phyloP scores from a whole-genome alignment of 441 rosid genomes.

The Corymbia calophylla region DNA sequence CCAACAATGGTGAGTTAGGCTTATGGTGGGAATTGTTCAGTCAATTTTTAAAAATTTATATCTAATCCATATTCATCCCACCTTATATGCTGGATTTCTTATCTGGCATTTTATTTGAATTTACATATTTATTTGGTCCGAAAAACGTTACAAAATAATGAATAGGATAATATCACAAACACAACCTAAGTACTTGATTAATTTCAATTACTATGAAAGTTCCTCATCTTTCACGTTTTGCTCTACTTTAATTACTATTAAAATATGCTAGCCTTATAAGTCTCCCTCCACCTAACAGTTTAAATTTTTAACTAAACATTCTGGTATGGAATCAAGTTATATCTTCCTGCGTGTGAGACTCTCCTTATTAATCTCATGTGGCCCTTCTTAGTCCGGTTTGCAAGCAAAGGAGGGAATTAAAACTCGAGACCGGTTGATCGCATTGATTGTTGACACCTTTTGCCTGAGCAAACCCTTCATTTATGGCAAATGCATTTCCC shows the following conservation, averaged over 20 bases:
- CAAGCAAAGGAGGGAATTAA: background rate
- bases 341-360: background rate
- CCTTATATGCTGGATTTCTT: too few species aligned
- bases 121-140: too few species aligned
- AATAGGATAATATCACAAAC: too few species aligned
- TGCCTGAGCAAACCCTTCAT: background rate
- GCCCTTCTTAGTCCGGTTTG: background rate
- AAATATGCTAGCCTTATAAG: background rate
- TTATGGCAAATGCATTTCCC: background rate
- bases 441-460: background rate
- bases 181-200: background rate
- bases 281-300: background rate
- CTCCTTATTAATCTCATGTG: background rate
- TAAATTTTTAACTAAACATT: background rate
- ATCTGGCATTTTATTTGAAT: too few species aligned
- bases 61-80: too few species aligned
- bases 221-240: background rate
- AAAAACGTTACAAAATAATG: too few species aligned
- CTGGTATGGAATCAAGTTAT: background rate
- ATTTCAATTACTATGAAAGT: background rate
- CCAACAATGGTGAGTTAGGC: too few species aligned
- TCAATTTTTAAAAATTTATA: too few species aligned
- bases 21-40: too few species aligned
- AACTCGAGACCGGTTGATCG: background rate
- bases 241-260: background rate